Evolutionary conservation across 75 land plant species (phyloP), one percentile per base, ranked within the genome.

Genomic region (Pseudotsuga menziesii): DNA sequence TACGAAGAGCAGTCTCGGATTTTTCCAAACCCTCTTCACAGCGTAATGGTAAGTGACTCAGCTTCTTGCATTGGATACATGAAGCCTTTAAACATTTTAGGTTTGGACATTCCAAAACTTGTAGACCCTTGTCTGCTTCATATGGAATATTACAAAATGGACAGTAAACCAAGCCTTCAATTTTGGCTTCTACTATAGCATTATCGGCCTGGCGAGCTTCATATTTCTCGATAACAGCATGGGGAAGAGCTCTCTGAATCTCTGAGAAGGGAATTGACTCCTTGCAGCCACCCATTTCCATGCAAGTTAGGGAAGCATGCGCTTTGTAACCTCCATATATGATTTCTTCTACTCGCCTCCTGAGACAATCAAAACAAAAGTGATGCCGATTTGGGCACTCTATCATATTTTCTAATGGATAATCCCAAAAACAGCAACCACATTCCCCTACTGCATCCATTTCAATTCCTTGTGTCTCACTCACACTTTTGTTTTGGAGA

Each of bases 341-440:
- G 16, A 75, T 71, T 61, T 84, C 76, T 57, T 84, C 84, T 26
- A 84, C 79, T 66, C 71, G 75, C 35, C 75, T 79, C 55, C 76
- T 55, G 52, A 84, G 57, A 58, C 85, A 84, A 6, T 44, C 26
- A 63, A 82, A 81, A 63, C 85, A 84, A 72, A 84, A 84, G 29
- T 77, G 61, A 60, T 84, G 85, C 48, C 85, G 84, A 58, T 84
- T 84, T 77, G 66, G 79, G 72, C 85, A 84, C 85, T 84, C 61
- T 4, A 39, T 4, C 41, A 39, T 39, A 4, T 39, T 39, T 39
- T 29, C 32, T 29, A 29, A 29, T 29, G 0, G 32, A 29, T 29
- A 0, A 29, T 29, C 32, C 32, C 32, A 29, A 29, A 0, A 29
- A 29, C 32, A 29, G 1, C 32, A 29, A 29, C 32, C 32, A 29